These are phyloP conservation scores for Macrolepiota albuminosa DNA, from an alignment of 768 basidiomycete species.

Conservation along the genomic window DNA sequence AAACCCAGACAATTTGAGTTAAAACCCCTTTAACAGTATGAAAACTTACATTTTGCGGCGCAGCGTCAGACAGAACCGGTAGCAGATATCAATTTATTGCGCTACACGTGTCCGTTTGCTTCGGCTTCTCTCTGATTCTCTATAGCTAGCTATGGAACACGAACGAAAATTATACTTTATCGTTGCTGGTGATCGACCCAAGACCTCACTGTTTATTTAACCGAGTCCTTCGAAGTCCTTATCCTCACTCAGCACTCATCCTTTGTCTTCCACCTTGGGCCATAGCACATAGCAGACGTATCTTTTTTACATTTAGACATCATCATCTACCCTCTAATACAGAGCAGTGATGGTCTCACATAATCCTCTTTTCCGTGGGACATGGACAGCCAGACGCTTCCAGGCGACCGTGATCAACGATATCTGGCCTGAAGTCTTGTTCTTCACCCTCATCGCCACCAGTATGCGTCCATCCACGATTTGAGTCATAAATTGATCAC, in stretches of 20 bases:
- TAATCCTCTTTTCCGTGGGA: constrained; percentile 43
- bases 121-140: background rate
- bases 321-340: background rate
- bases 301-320: background rate
- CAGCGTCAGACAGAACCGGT: background rate
- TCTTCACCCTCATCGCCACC: constrained; percentile 56
- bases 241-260: background rate
- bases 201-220: background rate
- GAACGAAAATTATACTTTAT: background rate
- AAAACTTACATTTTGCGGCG: background rate
- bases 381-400: constrained; percentile 46
- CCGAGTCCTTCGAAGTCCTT: background rate
- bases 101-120: background rate
- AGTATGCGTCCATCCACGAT: constrained; percentile 29
- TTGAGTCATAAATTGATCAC: background rate
- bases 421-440: constrained; percentile 59
- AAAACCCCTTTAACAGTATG: background rate
- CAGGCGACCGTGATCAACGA: constrained; percentile 59
- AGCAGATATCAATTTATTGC: too few species aligned
- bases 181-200: constrained; percentile 13
- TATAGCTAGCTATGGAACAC: background rate
- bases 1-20: background rate
- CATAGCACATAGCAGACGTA: background rate
- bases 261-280: background rate
- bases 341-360: constrained; percentile 32